A percentile compares a stretch with the other conserved stretches of the same genome.
phyloP scores from a whole-genome alignment of 23 red algal species.

The Chondrus crispus region DNA sequence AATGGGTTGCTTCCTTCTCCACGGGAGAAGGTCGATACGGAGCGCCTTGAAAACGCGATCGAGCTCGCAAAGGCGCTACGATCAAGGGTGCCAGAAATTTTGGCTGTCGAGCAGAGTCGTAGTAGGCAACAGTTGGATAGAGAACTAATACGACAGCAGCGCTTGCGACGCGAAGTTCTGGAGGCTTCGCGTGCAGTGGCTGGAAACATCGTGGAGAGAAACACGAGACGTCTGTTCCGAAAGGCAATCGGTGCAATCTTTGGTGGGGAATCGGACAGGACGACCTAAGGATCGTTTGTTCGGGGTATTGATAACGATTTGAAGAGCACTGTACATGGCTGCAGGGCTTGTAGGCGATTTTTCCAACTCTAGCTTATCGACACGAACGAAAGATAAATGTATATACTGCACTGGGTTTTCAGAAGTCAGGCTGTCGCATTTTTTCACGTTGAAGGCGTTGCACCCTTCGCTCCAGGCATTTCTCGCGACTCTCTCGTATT shows the following conservation, averaged over 20 bases:
- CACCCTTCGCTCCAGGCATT: too few species aligned
- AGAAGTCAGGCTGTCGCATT: too few species aligned
- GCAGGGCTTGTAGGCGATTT: background rate
- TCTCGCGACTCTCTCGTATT: too few species aligned
- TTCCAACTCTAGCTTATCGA: background rate
- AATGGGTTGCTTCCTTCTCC: conserved; percentile 74
- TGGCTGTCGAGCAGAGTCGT: background rate
- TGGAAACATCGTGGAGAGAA: conserved; percentile 39
- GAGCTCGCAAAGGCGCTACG: conserved; percentile 36
- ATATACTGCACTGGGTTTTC: background rate
- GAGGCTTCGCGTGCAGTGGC: conserved; percentile 37
- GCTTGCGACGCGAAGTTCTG: background rate
- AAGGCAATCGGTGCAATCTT: conserved; percentile 35
- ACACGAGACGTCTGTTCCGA: conserved; percentile 23
- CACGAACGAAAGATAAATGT: background rate
- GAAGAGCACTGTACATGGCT: background rate
- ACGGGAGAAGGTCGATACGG: conserved; percentile 38
- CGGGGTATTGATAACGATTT: background rate
- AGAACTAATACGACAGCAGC: background rate
- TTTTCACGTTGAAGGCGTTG: too few species aligned
- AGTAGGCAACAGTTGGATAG: background rate
- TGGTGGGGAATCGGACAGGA: background rate
- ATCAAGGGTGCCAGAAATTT: conserved; percentile 31
- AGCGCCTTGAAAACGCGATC: conserved; percentile 59
- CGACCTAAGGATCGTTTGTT: background rate